Evolutionary conservation across 371 early-diverging fungal genomes (phyloP).

Genomic region (Enterocytospora artemiae): DNA sequence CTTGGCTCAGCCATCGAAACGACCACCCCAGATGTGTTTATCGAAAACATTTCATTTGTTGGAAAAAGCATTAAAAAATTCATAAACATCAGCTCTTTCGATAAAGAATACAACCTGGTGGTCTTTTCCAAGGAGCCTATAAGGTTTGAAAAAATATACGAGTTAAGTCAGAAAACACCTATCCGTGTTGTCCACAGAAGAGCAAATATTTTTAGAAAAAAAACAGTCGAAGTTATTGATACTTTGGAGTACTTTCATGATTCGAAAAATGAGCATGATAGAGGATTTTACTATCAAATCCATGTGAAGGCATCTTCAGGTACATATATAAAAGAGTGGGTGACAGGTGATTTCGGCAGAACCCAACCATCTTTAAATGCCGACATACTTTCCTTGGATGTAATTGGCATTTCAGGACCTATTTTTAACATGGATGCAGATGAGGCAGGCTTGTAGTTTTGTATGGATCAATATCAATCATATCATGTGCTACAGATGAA

Average conservation of each 20-base stretch:
- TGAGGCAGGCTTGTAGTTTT: too few species aligned
- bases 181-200: slow-evolving; percentile 66
- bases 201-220: slow-evolving; percentile 46
- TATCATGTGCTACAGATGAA: too few species aligned
- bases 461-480: too few species aligned
- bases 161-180: slow-evolving; percentile 74
- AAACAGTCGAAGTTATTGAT: slow-evolving; percentile 22
- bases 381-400: slow-evolving; percentile 73
- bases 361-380: slow-evolving; percentile 70
- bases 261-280: not conserved
- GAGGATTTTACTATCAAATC: slow-evolving; percentile 22
- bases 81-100: slow-evolving; percentile 21
- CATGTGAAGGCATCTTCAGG: slow-evolving; percentile 62
- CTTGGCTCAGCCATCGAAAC: slow-evolving; percentile 37
- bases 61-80: slow-evolving; percentile 16
- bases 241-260: too few species aligned
- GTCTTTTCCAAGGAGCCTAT: slow-evolving; percentile 21
- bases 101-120: slow-evolving; percentile 38
- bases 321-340: slow-evolving; percentile 93
- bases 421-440: too few species aligned
- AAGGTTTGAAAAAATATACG: slow-evolving; percentile 16
- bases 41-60: slow-evolving; percentile 33
- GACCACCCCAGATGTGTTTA: slow-evolving; percentile 28
- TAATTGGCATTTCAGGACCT: slow-evolving; percentile 66
- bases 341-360: slow-evolving; percentile 81